Evolutionary conservation across 1,284 basidiomycete genomes (phyloP).

Genomic region (Cryptococcus depauperatus): DNA sequence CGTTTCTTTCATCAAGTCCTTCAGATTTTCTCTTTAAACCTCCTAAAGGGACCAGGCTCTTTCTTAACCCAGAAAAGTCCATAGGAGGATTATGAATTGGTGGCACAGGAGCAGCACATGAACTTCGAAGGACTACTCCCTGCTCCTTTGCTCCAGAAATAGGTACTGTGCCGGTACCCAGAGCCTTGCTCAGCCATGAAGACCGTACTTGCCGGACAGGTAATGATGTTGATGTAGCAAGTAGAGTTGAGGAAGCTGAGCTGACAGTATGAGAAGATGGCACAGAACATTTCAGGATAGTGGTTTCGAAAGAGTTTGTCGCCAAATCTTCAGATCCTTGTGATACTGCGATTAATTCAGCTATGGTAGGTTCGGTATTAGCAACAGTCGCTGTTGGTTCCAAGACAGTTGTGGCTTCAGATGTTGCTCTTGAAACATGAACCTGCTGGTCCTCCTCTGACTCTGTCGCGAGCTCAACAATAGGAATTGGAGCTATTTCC

Average conservation of each 20-base stretch:
- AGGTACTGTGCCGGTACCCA: slow-evolving; percentile 28
- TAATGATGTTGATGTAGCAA: no score
- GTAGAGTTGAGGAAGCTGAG: slow-evolving; percentile 4
- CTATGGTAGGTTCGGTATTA: no score
- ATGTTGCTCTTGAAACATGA: no score
- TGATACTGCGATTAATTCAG: no score
- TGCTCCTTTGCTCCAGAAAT: slow-evolving; percentile 6
- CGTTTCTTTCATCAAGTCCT: slow-evolving; percentile 15
- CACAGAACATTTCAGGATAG: not conserved
- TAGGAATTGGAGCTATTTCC: no score
- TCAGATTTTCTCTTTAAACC: slow-evolving; percentile 36
- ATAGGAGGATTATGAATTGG: slow-evolving; percentile 8
- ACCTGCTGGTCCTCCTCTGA: no score
- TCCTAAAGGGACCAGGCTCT: slow-evolving; percentile 27
- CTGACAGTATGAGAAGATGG: slow-evolving; percentile 8
- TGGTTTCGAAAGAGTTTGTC: not conserved
- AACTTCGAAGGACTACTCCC: slow-evolving; percentile 8
- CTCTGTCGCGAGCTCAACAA: no score
- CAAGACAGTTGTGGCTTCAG: no score
- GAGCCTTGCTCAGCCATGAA: slow-evolving; percentile 41
- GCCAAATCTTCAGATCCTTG: no score
- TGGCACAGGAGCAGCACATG: slow-evolving; percentile 10
- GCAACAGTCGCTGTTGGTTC: no score
- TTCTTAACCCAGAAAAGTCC: slow-evolving; percentile 18
- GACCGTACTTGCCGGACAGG: slow-evolving; percentile 34